Conservation (phyloP, 2,329 filamentous ascomycete species). For the Fusarium sp. region DNA sequence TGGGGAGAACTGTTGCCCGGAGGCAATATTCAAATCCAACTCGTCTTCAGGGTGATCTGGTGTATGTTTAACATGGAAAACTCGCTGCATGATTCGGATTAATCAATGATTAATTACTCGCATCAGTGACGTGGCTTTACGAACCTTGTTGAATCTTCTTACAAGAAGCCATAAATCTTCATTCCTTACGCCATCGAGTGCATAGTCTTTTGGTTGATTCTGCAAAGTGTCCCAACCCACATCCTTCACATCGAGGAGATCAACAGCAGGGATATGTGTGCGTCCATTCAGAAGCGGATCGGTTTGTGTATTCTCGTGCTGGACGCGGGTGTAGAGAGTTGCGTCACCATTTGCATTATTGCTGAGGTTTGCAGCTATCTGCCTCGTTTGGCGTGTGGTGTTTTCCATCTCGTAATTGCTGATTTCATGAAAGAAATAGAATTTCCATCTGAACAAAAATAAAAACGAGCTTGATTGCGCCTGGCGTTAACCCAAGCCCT, state of each 20-base stretch:
- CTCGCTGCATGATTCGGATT: neutral
- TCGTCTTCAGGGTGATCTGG: neutral
- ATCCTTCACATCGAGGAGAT: neutral
- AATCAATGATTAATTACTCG: neutral
- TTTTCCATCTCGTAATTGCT: neutral
- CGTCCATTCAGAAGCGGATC: fast-evolving
- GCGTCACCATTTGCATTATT: neutral
- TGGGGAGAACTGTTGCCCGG: conserved; percentile 83
- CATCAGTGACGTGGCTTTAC: fast-evolving
- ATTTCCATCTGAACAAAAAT: neutral
- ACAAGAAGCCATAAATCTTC: conserved; percentile 30
- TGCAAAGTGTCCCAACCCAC: neutral
- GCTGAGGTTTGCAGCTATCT: conserved; percentile 8
- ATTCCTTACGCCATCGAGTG: conserved; percentile 1
- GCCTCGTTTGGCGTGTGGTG: neutral
- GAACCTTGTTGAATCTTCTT: conserved; percentile 28
- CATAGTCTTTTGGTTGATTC: neutral
- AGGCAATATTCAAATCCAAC: conserved; percentile 57
- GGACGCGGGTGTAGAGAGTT: neutral
- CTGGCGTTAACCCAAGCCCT: neutral
- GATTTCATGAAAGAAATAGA: neutral
- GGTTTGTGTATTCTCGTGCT: neutral
- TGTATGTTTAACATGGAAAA: conserved; percentile 24
- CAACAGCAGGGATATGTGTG: fast-evolving
- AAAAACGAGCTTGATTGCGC: too few species aligned